Evolutionary conservation across 176 grass and related monocot species (phyloP).

Genomic region (Triticum timopheevii): DNA sequence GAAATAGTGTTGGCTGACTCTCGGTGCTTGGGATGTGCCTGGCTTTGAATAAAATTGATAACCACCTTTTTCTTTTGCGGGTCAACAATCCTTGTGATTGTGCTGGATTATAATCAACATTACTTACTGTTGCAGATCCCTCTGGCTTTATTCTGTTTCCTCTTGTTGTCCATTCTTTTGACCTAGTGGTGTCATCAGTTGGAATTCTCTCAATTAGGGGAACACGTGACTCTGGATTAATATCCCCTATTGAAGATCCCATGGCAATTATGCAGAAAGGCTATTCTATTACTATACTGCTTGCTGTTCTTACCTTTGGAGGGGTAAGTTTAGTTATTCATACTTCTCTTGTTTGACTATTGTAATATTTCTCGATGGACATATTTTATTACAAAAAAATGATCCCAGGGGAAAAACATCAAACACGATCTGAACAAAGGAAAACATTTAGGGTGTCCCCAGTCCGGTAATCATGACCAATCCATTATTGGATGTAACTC

Average conservation of each 20-base stretch:
- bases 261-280: slow-evolving; percentile 98
- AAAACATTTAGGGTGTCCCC: not conserved
- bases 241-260: slow-evolving; percentile 78
- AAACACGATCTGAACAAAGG: not conserved
- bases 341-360: slow-evolving; percentile 1
- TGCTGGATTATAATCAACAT: slow-evolving; percentile 22
- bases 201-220: slow-evolving; percentile 97
- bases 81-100: not conserved
- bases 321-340: slow-evolving; percentile 63
- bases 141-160: slow-evolving; percentile 99
- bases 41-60: slow-evolving; percentile 20
- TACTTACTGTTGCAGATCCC: slow-evolving; percentile 75
- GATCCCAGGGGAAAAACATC: not conserved
- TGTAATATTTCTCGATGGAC: not conserved
- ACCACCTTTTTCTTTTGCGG: not conserved
- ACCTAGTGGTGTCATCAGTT: slow-evolving; percentile 93
- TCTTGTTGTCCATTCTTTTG: slow-evolving; percentile 98
- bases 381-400: slow-evolving; percentile 4
- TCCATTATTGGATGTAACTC: not conserved
- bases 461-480: not conserved
- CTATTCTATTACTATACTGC: slow-evolving; percentile 88
- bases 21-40: not conserved
- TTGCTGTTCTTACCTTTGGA: slow-evolving; percentile 90
- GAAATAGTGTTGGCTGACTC: not conserved
- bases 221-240: slow-evolving; percentile 71